phyloP scores from a whole-genome alignment of 805 yeast genomes.

The Zygosaccharomyces bisporus region DNA sequence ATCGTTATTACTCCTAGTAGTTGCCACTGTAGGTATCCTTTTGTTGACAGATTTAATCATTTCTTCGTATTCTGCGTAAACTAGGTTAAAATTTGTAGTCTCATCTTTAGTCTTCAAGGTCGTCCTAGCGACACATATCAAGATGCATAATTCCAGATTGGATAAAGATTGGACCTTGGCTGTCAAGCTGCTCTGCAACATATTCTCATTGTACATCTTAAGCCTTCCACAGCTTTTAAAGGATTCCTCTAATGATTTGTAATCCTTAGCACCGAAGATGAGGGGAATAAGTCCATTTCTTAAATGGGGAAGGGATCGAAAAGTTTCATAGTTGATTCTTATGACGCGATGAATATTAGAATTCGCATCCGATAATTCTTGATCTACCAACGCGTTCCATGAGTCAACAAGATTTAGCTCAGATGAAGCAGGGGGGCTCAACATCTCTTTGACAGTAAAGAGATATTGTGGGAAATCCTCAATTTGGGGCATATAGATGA shows the following conservation, averaged over 20 bases:
- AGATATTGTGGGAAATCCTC: slow-evolving; percentile 47
- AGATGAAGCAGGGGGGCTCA: slow-evolving; percentile 28
- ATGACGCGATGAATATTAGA: slow-evolving; percentile 39
- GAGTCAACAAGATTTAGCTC: slow-evolving; percentile 6
- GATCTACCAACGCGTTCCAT: slow-evolving; percentile 46
- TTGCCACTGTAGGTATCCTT: slow-evolving; percentile 35
- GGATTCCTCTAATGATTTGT: slow-evolving; percentile 28
- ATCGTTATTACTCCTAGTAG: slow-evolving; percentile 26
- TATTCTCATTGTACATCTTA: slow-evolving; percentile 32
- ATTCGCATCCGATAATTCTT: slow-evolving; percentile 26
- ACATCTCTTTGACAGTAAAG: slow-evolving; percentile 41
- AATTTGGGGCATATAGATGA: slow-evolving; percentile 57
- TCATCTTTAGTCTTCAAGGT: slow-evolving; percentile 53
- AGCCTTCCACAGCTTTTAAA: slow-evolving; percentile 14
- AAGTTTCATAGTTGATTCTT: slow-evolving; percentile 51
- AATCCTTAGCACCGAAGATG: slow-evolving; percentile 34
- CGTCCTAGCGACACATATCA: slow-evolving; percentile 74
- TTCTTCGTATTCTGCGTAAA: slow-evolving; percentile 67
- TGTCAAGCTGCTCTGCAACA: slow-evolving; percentile 25
- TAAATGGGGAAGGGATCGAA: slow-evolving; percentile 53
- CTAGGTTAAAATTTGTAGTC: slow-evolving; percentile 69
- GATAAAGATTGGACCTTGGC: slow-evolving; percentile 45
- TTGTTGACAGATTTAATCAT: slow-evolving; percentile 47
- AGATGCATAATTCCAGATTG: slow-evolving; percentile 64
- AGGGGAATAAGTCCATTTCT: slow-evolving; percentile 44